Conservation (phyloP, 2,329 filamentous ascomycete genomes). For the Nemania sp. region DNA sequence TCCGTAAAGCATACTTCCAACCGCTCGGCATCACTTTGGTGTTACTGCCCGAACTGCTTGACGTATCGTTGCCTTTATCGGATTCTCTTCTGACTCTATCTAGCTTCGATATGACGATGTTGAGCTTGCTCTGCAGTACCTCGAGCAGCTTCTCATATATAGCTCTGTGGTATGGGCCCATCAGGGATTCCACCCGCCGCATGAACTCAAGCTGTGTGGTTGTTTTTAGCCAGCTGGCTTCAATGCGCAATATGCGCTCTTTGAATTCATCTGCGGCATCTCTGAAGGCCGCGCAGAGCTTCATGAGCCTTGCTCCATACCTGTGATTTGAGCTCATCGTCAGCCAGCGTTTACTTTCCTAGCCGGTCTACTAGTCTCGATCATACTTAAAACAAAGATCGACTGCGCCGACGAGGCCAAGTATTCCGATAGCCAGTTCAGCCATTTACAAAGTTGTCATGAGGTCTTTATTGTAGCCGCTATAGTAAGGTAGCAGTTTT, state of each 20-base stretch:
- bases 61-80: neutral
- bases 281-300: conserved; percentile 3
- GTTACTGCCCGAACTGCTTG: neutral
- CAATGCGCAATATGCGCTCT: neutral
- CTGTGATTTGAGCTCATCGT: neutral
- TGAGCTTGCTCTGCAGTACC: conserved; percentile 3
- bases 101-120: neutral
- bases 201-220: neutral
- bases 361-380: neutral
- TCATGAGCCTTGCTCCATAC: neutral
- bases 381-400: conserved; percentile 4
- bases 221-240: conserved; percentile 1
- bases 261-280: neutral
- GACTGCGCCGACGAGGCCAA: neutral
- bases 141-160: neutral
- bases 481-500: no score
- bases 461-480: no score
- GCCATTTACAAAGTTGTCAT: no score
- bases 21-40: neutral
- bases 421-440: no score
- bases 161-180: neutral
- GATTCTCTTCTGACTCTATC: neutral
- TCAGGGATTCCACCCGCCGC: neutral
- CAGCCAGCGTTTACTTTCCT: neutral
- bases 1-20: conserved; percentile 2